Evolutionary conservation across 2,329 filamentous ascomycete genomes (phyloP), one percentile per base, ranked within the genome.

Genomic region (Juglanconis oblonga): DNA sequence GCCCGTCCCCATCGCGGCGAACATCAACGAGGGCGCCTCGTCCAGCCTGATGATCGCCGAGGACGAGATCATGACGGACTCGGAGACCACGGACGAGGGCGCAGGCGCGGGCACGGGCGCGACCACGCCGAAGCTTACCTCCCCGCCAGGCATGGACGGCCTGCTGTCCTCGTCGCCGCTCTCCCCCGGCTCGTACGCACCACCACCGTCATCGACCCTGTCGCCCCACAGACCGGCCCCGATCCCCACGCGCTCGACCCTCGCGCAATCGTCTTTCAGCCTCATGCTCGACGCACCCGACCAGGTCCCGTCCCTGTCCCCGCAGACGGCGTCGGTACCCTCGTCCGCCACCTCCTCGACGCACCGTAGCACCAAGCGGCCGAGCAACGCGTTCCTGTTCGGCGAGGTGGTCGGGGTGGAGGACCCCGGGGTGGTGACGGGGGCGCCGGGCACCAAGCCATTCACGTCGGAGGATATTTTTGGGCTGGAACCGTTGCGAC

Each of bases 231-330:
- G 10, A 70, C 73, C 11, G 64, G 74, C 71, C 49, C 74, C 82
- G 2, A 80, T 86, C 14, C 85, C 84, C 0, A 85, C 85, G 24
- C 81, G 87, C 29, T 89, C 88, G 3, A 85, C 81, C 0, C 79
- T 92, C 38, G 87, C 88, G 1, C 88, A 90, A 65, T 91, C 89
- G 7, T 89, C 87, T 4, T 92, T 91, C 71, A 87, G 89, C 1
- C 92, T 88, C 87, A 92, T 92, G 88, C 78, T 92, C 2, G 86
- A 87, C 65, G 45, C 45, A 69, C 73, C 4, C 63, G 72, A 6
- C 55, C 67, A 11, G 68, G 69, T 38, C 52, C 63, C 17, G 9
- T 65, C 68, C 10, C 64, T 67, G n/a, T 65, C 65, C 32, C 59
- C 65, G 7, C 59, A 69, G 44, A 32, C 48, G 51, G 48, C 59